Base-by-base conservation (phyloP, 257 asterid genomes). In the Schizonepeta tenuifolia region DNA sequence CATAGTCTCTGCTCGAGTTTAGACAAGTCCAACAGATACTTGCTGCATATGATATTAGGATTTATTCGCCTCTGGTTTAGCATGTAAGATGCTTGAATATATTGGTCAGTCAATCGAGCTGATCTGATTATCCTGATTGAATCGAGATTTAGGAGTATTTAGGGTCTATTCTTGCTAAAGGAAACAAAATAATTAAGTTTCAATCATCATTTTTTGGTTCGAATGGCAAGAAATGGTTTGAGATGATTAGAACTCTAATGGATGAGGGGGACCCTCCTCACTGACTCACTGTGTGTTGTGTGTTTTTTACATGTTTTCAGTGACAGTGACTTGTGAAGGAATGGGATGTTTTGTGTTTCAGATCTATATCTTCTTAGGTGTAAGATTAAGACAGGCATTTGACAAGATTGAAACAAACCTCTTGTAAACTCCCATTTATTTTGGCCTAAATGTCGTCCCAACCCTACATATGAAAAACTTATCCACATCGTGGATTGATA, bases 391-490 rank as follows among this genome's bases (percentile, higher is more conserved):
- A 35, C 31, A 3, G 38, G 68, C 18, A 41, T 63, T 40, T 40
- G 69, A 33, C 55, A 51, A 50, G 65, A 50, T 20, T 63, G 65
- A 40, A 38, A 51, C 12, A 36, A 47, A 51, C 18, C 41, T 26
- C 15, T 26, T 26, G 31, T 13, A 9, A 8, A 69, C 40, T 24
- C 44, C 56, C 65, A 54, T 28, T 4, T 7, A 1, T 31, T 66
- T 20, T 59, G 24, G 24, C 28, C 38, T 41, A 14, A 56, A 1
- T 7, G 26, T 17, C 44, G 43, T 65, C 36, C 58, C 66, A 38
- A 53, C 54, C 43, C 24, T 41, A 61, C 80, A 61, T 67, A 70
- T 75, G 74, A 10, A 33, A 57, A 51, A 51, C 76, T 68, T 60
- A 69, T 63, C 76, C 59, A 69, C 20, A 35, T 9, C 20, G 17